A percentile compares a stretch with the other conserved stretches of the same genome.
Conservation (phyloP, 768 basidiomycete genomes). For the Podaxis rugospora region DNA sequence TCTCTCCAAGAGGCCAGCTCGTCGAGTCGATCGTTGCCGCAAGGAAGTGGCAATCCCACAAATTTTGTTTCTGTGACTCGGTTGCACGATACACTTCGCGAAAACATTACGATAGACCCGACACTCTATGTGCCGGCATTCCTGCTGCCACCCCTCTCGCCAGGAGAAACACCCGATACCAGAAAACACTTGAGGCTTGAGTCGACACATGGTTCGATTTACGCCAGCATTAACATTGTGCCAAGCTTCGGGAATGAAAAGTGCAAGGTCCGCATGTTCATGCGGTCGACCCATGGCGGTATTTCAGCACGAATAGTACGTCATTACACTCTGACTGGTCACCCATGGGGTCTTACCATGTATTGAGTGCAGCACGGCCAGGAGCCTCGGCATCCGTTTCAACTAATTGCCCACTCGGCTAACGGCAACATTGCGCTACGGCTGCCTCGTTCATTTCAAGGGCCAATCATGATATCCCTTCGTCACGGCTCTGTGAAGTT, state of each 20-base stretch:
- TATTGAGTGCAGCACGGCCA: not conserved
- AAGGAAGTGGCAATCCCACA: conserved; percentile 14
- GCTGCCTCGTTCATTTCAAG: conserved; percentile 37
- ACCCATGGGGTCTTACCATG: not conserved
- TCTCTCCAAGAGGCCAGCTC: conserved; percentile 17
- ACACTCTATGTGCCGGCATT: conserved; percentile 22
- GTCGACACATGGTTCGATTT: conserved; percentile 24
- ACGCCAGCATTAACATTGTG: conserved; percentile 18
- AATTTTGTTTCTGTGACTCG: conserved; percentile 25
- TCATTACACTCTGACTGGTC: not conserved
- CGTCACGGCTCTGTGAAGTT: conserved; percentile 28
- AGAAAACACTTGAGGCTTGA: conserved; percentile 27
- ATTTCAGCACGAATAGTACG: conserved; percentile 26
- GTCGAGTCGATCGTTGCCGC: conserved; percentile 2
- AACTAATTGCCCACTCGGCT: conserved; percentile 18
- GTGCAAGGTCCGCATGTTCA: conserved; percentile 20
- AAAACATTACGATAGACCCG: conserved; percentile 25
- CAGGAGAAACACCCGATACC: conserved; percentile 22
- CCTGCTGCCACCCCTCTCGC: conserved; percentile 20
- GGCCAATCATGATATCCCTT: conserved; percentile 29
- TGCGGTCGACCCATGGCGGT: conserved; percentile 25
- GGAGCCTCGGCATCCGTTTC: conserved; percentile 20
- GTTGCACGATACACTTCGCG: conserved; percentile 22
- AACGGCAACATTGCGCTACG: conserved; percentile 32
- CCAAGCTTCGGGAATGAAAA: conserved; percentile 10